Evolutionary conservation across 306 rosid genomes (phyloP), one percentile per base, ranked within the genome.

Genomic region (Cucumis melo): DNA sequence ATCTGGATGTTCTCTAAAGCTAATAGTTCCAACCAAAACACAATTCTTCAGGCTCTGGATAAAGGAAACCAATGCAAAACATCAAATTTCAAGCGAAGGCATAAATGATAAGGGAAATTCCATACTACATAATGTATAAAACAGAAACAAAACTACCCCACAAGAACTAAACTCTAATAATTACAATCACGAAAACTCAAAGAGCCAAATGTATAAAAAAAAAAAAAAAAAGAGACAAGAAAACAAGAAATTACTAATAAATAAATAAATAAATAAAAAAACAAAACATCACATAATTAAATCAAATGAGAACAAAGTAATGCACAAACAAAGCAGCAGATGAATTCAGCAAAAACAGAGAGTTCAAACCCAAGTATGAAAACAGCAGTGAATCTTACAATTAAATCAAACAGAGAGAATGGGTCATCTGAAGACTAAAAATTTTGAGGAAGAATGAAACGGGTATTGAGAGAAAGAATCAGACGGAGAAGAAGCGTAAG

Each of bases 1-100:
- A 93, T 93, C 81, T 78, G 53, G 77, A 21, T 44, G 23, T 6
- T 23, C 73, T 80, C 10, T 24, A 44, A 46, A 58, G 27, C 58
- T 48, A 71, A 16, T 46, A 46, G 14, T 71, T 46, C 21, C 21
- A 71, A 44, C 23, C 20, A 71, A 71, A 46, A 48, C 58, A 71
- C 58, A 46, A 14, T 46, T 7, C 19, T 48, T 8, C 41, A 71
- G 56, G 23, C 41, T 71, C 59, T 46, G 41, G 23, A 70, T 70
- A 14, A 14, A 70, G 51, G 57, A 71, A 71, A 71, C 21, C 14
- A 44, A 44, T 23, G 21, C 41, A 70, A 13, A 23, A 46, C 56
- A 70, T 70, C 58, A 70, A n/a, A 3, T 67, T 42, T 42, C 6
- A 6, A 67, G 10, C 73, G 4, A 65, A 65, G 50, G 11, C 19